Base-by-base conservation (phyloP, 495 filamentous ascomycete genomes). In the Parachaetomium inaequale region DNA sequence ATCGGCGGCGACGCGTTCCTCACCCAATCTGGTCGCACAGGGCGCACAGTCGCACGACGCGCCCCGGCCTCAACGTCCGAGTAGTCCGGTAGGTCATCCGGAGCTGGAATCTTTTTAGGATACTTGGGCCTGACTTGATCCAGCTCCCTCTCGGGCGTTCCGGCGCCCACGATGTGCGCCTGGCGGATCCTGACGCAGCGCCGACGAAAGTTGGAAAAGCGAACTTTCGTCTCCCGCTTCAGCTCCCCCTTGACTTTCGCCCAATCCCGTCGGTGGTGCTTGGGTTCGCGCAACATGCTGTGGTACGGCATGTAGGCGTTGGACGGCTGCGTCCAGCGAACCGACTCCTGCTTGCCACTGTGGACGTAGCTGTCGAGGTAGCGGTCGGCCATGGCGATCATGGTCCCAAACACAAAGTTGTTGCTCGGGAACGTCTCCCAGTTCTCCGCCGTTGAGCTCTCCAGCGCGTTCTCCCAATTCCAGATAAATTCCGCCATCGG, bases 371-470 rank as follows among this genome's bases (percentile, higher is more conserved):
- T 1, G 19, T 59, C 36, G 21, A 66, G 15, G 34, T 63, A n/a
- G 12, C 1, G 5, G 36, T 66, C 63, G 15, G 60, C 63, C 53
- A 49, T 12, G 31, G 54, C 54, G 36, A 66, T 53, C 25, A 54
- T 31, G 11, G 19, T 0, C 19, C 61, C 55, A 29, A 58, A 62
- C 28, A 63, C 32, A 8, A 23, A 46, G 31, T 63, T 47, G 34
- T 66, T 59, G 26, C 17, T 2, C 4, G 55, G 59, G 14, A 51
- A 31, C 2, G 10, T 2, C 4, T 0, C 11, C 51, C 49, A 55
- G 23, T 55, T n/a, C n/a, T n/a, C n/a, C n/a, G n/a, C n/a, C n/a
- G n/a, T n/a, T n/a, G n/a, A n/a, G n/a, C n/a, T n/a, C n/a, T n/a
- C n/a, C n/a, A n/a, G n/a, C n/a, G n/a, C n/a, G n/a, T n/a, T n/a